A percentile compares a stretch with the other conserved stretches of the same genome.
These are phyloP conservation scores for Xylariaceae sp. DNA, from an alignment of 2,329 filamentous ascomycete species.

Conservation along the genomic window DNA sequence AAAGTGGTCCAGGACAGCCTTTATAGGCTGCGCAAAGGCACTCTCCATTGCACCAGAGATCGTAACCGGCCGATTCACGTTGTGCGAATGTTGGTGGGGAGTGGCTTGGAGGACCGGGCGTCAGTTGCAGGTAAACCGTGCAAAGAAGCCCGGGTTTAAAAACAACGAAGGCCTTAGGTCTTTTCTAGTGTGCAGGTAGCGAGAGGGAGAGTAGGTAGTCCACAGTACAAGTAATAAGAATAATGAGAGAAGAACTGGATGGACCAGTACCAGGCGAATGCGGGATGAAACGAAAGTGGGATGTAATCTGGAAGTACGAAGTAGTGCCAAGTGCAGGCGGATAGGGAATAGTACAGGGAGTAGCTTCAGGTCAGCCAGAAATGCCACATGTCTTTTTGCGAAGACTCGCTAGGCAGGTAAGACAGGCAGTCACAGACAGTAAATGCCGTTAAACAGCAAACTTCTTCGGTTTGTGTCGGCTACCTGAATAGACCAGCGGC, in stretches of 20 bases:
- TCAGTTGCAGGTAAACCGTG: slow-evolving; percentile 10
- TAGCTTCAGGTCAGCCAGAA: slow-evolving; percentile 18
- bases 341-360: too few species aligned
- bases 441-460: neutral
- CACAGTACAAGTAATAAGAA: slow-evolving; percentile 1
- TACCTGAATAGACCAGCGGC: neutral
- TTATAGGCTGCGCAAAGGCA: slow-evolving; percentile 54
- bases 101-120: slow-evolving; percentile 19
- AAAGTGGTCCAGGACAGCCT: slow-evolving; percentile 56
- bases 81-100: slow-evolving; percentile 13
- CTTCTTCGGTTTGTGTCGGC: neutral
- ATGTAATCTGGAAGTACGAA: neutral
- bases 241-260: neutral
- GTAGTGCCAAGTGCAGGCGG: neutral
- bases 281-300: neutral
- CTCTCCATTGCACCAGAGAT: slow-evolving; percentile 48
- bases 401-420: slow-evolving; percentile 8
- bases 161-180: slow-evolving; percentile 1
- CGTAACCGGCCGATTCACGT: neutral
- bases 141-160: slow-evolving; percentile 12
- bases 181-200: slow-evolving; percentile 13
- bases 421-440: too few species aligned
- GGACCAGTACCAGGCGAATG: neutral
- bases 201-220: slow-evolving; percentile 5
- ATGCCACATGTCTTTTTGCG: slow-evolving; percentile 32